Conservation (phyloP, 164 flowering plant species). For the Aristolochia fimbriata region DNA sequence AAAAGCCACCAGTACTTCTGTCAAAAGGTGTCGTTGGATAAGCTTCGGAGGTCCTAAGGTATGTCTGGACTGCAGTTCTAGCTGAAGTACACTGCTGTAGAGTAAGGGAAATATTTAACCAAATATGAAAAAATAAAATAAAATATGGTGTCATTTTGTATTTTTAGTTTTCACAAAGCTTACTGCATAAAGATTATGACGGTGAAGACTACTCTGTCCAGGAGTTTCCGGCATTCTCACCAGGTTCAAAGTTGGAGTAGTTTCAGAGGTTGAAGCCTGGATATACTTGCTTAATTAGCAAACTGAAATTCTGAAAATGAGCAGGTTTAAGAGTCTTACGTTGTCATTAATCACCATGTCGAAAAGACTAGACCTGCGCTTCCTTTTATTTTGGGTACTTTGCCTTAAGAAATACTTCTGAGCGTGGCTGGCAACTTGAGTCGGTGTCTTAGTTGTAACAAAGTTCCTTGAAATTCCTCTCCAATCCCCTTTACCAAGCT, state of each 20-base stretch:
- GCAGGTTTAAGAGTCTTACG: conserved; percentile 8
- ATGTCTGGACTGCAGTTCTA: neutral
- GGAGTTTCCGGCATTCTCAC: neutral
- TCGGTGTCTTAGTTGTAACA: conserved; percentile 32
- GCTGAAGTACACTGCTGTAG: neutral
- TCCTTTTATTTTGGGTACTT: conserved; percentile 15
- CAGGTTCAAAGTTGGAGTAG: neutral
- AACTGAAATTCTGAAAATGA: neutral
- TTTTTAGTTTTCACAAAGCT: neutral
- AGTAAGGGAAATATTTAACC: too few relatives aligned
- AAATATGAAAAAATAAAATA: neutral
- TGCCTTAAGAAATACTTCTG: conserved; percentile 32
- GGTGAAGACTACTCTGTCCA: neutral
- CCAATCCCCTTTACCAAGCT: conserved; percentile 35
- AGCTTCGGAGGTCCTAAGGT: conserved; percentile 1
- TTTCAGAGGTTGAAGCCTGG: conserved; percentile 1
- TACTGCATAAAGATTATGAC: neutral
- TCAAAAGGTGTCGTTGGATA: neutral
- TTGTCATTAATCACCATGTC: conserved; percentile 14
- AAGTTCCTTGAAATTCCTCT: conserved; percentile 31
- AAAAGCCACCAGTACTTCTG: neutral
- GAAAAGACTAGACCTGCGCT: conserved; percentile 34
- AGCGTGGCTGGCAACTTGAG: conserved; percentile 36
- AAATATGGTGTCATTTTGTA: neutral
- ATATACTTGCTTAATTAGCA: neutral